A percentile compares a stretch with the other conserved stretches of the same genome.
phyloP scores from a whole-genome alignment of 768 basidiomycete species.

The Termitomyces sp. region DNA sequence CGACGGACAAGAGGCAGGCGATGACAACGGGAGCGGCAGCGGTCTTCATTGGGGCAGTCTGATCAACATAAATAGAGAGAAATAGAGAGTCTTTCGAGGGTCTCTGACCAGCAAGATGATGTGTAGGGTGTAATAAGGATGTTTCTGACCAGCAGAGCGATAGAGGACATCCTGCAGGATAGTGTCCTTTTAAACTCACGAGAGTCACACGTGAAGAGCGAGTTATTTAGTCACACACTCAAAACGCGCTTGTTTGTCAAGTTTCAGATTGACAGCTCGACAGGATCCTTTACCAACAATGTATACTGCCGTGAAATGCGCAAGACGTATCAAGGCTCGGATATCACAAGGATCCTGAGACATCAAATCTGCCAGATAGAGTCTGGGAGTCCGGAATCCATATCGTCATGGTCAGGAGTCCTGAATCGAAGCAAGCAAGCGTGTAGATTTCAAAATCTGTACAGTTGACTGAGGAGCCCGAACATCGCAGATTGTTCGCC shows the following conservation, averaged over 20 bases:
- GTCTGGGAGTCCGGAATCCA: too few relatives aligned
- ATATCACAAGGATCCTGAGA: not conserved
- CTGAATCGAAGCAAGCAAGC: too few relatives aligned
- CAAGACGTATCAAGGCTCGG: not conserved
- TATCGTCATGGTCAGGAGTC: too few relatives aligned
- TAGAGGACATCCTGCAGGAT: not conserved
- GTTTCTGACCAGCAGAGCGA: not conserved
- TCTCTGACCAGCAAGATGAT: not conserved
- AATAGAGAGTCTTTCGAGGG: not conserved
- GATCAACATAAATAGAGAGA: not conserved
- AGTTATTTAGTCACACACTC: too few relatives aligned
- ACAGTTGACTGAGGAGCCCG: too few relatives aligned
- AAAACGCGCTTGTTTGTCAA: not conserved
- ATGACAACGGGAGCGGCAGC: not conserved
- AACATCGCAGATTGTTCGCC: too few relatives aligned
- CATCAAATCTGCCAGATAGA: too few relatives aligned
- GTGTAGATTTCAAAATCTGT: too few relatives aligned
- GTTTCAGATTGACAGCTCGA: not conserved
- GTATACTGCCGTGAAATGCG: too few relatives aligned
- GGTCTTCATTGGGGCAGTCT: not conserved
- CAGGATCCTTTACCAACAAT: not conserved
- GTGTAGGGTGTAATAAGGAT: not conserved
- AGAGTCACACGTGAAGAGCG: not conserved
- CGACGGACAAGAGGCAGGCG: not conserved
- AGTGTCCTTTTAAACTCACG: not conserved